Evolutionary conservation across 2,329 filamentous ascomycete species (phyloP).

Genomic region (Colletotrichum sp.): DNA sequence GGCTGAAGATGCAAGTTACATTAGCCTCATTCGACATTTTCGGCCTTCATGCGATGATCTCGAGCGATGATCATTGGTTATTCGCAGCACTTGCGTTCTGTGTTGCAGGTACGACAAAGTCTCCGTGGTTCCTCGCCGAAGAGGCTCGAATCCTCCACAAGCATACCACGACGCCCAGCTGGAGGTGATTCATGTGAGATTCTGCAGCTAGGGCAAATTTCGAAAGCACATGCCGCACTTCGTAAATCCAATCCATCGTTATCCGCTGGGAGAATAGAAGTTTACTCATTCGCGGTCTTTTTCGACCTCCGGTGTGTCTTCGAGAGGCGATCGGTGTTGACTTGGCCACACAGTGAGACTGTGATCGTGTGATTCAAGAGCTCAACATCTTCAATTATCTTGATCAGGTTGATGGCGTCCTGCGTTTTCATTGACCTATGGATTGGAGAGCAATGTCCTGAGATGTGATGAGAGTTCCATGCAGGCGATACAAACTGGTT

Average conservation of each 20-base stretch:
- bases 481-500: not conserved
- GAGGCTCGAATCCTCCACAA: not conserved
- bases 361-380: not conserved
- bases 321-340: not conserved
- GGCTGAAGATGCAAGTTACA: not conserved
- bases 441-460: not conserved
- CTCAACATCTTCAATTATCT: not conserved
- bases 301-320: not conserved
- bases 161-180: not conserved
- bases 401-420: not conserved
- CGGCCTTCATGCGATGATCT: not conserved
- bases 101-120: not conserved
- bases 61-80: not conserved
- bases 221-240: rapidly evolving
- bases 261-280: not conserved
- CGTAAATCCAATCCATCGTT: not conserved
- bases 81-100: not conserved
- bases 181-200: no score
- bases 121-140: not conserved
- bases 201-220: no score
- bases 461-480: not conserved
- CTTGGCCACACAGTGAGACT: not conserved
- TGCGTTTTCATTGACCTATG: not conserved
- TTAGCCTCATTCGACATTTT: rapidly evolving
- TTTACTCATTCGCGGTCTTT: not conserved